phyloP scores from a whole-genome alignment of 768 basidiomycete species.

The button mushroom (Agaricus bisporus) region DNA sequence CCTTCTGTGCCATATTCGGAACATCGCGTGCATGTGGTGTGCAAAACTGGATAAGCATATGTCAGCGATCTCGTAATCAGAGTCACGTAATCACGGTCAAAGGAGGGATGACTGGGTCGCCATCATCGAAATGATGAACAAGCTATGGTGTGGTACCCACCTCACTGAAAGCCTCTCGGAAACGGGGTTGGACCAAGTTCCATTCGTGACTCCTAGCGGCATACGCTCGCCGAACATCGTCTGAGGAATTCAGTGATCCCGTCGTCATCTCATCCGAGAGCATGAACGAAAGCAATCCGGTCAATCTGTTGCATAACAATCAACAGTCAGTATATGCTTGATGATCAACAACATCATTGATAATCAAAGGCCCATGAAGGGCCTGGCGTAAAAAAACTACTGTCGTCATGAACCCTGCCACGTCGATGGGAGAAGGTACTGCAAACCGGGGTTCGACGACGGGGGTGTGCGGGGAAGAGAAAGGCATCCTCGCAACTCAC shows the following conservation, averaged over 20 bases:
- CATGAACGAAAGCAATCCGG: slow-evolving; percentile 93
- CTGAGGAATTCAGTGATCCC: slow-evolving; percentile 78
- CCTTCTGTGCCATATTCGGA: slow-evolving; percentile 91
- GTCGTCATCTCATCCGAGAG: slow-evolving; percentile 95
- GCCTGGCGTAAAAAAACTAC: too few relatives aligned
- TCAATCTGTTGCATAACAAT: slow-evolving; percentile 51
- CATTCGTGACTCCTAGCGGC: slow-evolving; percentile 79
- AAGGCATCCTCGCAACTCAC: slow-evolving; percentile 38
- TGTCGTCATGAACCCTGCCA: slow-evolving; percentile 1
- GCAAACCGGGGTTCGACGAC: neutral
- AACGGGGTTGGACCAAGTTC: slow-evolving; percentile 76
- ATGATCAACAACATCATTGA: slow-evolving; percentile 4
- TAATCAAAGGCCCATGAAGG: neutral
- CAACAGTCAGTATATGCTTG: slow-evolving; percentile 8
- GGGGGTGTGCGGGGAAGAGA: neutral
- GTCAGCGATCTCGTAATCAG: slow-evolving; percentile 1
- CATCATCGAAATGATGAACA: slow-evolving; percentile 9
- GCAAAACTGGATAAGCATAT: slow-evolving; percentile 52
- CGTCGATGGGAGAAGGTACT: slow-evolving; percentile 1
- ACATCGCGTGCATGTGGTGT: slow-evolving; percentile 58
- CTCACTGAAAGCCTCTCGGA: slow-evolving; percentile 85
- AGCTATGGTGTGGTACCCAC: slow-evolving; percentile 36
- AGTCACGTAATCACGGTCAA: neutral
- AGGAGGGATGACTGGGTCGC: slow-evolving; percentile 3
- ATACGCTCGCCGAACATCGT: slow-evolving; percentile 70